Base-by-base conservation (phyloP, 139 green algal genomes). In the Zygnema circumcarinatum region DNA sequence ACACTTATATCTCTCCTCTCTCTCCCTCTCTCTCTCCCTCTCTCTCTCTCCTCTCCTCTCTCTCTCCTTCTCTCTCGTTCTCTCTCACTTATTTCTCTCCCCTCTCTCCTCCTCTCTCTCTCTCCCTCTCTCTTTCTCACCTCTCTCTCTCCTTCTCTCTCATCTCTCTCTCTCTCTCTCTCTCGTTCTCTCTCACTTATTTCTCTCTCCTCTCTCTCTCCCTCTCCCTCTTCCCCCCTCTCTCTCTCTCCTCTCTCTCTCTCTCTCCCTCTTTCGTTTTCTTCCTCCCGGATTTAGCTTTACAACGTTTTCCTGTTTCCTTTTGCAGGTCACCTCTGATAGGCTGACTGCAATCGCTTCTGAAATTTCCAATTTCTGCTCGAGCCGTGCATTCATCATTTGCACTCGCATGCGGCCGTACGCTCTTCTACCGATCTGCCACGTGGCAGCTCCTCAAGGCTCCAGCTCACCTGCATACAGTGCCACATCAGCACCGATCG, bases 241-340 rank as follows among this genome's bases (percentile, higher is more conserved):
- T 41, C 69, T 53, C 36, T 41, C 35, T 41, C 69, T 78, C 69
- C 35, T 35, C 56, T 53, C 36, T 41, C 36, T 41, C 69, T 53
- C 36, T 41, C 35, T 41, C 69, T 78, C 69, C 35, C 35, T 78
- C 36, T 42, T 78, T 41, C 69, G 7, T 16, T 53, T 78, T 21
- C 36, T 83, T 7, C 75, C 75, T 53, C 38, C 7, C 33, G 40
- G 72, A 20, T 79, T 47, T 35, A 79, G 72, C 21, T 79, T 21
- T 79, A 20, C 20, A 79, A 35, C 29, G 38, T 79, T 32, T 36
- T 35, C 72, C 40, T 16, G 16, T 79, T 21, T 74, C 29, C 36
- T 47, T 62, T 47, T 72, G 75, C 75, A 83, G 75, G 75, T 83
- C 16, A 16, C 75, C 21, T 3, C 47, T 7, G 20, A 83, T 21